Evolutionary conservation across 2,329 filamentous ascomycete species (phyloP).

Genomic region (Fusarium algeriense): DNA sequence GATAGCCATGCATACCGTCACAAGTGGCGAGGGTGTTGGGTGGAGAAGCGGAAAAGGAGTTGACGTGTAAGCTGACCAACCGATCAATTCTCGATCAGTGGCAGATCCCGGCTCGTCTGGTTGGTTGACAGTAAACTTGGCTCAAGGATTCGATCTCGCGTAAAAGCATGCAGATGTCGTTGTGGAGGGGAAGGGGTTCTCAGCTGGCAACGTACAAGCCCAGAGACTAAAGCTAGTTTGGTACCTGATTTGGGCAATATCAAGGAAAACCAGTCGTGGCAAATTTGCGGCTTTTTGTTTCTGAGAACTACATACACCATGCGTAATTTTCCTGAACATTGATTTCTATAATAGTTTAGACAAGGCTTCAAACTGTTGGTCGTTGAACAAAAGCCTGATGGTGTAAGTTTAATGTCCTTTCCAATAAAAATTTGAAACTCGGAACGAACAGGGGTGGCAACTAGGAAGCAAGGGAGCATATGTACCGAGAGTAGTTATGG

Average conservation of each 20-base stretch:
- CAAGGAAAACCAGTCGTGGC: background rate
- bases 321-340: slow-evolving; percentile 1
- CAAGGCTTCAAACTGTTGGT: background rate
- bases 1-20: slow-evolving; percentile 12
- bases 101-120: slow-evolving; percentile 6
- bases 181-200: slow-evolving; percentile 23
- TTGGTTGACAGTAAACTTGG: slow-evolving; percentile 12
- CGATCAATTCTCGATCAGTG: slow-evolving; percentile 29
- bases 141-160: slow-evolving; percentile 28
- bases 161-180: slow-evolving; percentile 17
- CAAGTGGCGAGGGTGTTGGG: slow-evolving; percentile 14
- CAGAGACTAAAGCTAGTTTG: background rate
- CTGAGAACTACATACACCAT: slow-evolving; percentile 1
- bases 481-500: background rate
- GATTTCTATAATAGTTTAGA: background rate
- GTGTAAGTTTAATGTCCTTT: slow-evolving; percentile 9
- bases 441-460: slow-evolving; percentile 30
- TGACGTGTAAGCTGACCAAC: slow-evolving; percentile 36
- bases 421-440: slow-evolving; percentile 23
- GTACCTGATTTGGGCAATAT: background rate
- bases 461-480: slow-evolving; percentile 17
- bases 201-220: slow-evolving; percentile 33
- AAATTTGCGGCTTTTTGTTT: background rate
- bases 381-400: slow-evolving; percentile 22
- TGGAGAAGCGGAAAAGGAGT: slow-evolving; percentile 16